Base-by-base conservation (phyloP, 805 yeast species). In the Candida piceae region DNA sequence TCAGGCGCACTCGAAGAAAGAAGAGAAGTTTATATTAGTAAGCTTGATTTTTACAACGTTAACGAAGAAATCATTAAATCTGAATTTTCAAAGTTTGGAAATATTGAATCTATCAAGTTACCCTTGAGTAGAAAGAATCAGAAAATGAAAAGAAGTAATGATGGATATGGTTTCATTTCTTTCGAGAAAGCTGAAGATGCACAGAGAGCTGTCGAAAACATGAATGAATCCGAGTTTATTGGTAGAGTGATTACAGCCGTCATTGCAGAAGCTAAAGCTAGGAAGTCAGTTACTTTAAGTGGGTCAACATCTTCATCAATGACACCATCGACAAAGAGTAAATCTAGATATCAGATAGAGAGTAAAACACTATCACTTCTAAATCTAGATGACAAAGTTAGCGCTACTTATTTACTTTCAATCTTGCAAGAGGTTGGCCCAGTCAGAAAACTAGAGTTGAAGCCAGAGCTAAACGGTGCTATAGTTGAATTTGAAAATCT, bases 161-260 rank as follows among this genome's bases (percentile, higher is more conserved):
- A 75, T 31, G 89, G 90, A 0, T 79, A 70, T 54, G 95, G 81
- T 0, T 83, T 84, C 50, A 59, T 84, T 0, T 63, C 74, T 0
- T 83, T 76, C 46, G 39, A 50, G 2, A 52, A 57, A 3, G 29
- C 30, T 7, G 67, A 63, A 1, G 69, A 66, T 3, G 84, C 87
- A 0, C 49, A 58, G 0, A 52, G 53, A 4, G 78, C 86, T 0
- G 44, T 78, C 1, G 28, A 45, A 10, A 50, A 54, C 8, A 42
- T 69, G 32, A 64, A 78, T 43, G 63, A 66, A 7, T 46, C 59
- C 0, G 55, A 58, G 3, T 42, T 81, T 2, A 66, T 65, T 27
- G 78, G 71, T 0, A 57, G 84, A 29, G 55, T 48, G 0, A 60
- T 84, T 2, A 60, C 60, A 10, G 81, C 80, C 0, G 60, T 66